Evolutionary conservation across 495 filamentous ascomycete species (phyloP), one percentile per base, ranked within the genome.

Genomic region (Cercophora newfieldiana): DNA sequence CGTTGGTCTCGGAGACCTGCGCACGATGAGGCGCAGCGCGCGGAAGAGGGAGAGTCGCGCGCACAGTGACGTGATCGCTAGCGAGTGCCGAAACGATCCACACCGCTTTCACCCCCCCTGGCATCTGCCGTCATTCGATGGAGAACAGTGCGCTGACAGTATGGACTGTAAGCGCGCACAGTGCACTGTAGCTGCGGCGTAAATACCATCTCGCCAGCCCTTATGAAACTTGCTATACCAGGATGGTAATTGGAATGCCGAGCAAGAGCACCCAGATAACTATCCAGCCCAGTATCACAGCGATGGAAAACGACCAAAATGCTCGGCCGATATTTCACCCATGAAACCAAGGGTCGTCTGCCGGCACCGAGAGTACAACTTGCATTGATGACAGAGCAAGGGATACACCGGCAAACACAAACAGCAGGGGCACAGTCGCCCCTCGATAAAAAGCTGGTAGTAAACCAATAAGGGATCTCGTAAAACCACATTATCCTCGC

Each of bases 321-420:
- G 18, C 37, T 16, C 37, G 12, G 10, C 37, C 37, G 10, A 44
- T 44, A 8, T 14, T 16, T n/a, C n/a, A 14, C 18, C 37, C 37
- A 14, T 14, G 2, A 8, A 44, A 14, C 37, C 37, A 44, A 5
- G 37, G 4, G 18, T 44, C 37, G 2, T 16, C 37, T 2, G 10
- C 48, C 31, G 30, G 49, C 25, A 63, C 65, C 49, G 65, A 16
- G 30, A 68, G 33, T 49, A 30, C 37, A 54, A 68, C 60, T n/a
- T 68, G 47, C 53, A 68, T 68, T 16, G 53, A 48, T 59, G 25
- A 63, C 19, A 68, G 54, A 33, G 37, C 44, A 19, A 68, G 60
- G 51, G 66, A 68, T 29, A 68, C 26, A 21, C 37, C 47, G 12
- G 55, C 60, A 59, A 68, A 68, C 44, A 63, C 31, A 55, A 68